Evolutionary conservation across 768 basidiomycete species (phyloP).

Genomic region (Inosperma sp.): DNA sequence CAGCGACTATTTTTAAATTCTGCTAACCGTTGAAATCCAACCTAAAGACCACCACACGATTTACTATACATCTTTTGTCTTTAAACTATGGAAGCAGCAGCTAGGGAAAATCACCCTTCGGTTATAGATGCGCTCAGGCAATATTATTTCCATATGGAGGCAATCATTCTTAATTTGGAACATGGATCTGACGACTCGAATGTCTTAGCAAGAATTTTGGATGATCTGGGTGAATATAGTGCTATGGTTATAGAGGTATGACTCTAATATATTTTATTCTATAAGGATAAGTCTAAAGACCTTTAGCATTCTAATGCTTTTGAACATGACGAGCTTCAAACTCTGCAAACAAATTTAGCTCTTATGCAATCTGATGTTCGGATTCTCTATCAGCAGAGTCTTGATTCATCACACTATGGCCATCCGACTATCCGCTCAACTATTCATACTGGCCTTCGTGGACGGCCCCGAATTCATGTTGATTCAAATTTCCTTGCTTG

Average conservation of each 20-base stretch:
- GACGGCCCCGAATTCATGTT: neutral
- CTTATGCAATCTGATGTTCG: slow-evolving; percentile 2
- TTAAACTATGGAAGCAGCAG: neutral
- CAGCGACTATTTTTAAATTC: too few species aligned
- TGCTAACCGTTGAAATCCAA: too few species aligned
- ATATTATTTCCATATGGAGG: slow-evolving; percentile 2
- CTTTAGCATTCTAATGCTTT: neutral
- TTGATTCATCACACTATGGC: neutral
- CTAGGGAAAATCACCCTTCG: too few species aligned
- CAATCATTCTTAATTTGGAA: neutral
- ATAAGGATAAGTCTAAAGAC: neutral
- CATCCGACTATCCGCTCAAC: neutral
- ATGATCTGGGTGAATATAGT: neutral
- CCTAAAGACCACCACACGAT: too few species aligned
- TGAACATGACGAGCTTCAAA: neutral
- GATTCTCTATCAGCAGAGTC: neutral
- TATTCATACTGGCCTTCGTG: neutral
- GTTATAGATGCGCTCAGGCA: neutral
- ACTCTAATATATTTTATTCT: neutral
- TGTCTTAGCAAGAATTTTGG: neutral
- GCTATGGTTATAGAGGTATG: neutral
- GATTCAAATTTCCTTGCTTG: slow-evolving; percentile 3
- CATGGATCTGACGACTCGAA: neutral
- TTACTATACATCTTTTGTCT: too few species aligned
- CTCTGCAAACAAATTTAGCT: slow-evolving; percentile 4